Percentiles rank a stretch among this genome's conserved stretches.
These are phyloP conservation scores for Taphrina deformans DNA, from an alignment of 1,139 yeast genomes.

Conservation along the genomic window DNA sequence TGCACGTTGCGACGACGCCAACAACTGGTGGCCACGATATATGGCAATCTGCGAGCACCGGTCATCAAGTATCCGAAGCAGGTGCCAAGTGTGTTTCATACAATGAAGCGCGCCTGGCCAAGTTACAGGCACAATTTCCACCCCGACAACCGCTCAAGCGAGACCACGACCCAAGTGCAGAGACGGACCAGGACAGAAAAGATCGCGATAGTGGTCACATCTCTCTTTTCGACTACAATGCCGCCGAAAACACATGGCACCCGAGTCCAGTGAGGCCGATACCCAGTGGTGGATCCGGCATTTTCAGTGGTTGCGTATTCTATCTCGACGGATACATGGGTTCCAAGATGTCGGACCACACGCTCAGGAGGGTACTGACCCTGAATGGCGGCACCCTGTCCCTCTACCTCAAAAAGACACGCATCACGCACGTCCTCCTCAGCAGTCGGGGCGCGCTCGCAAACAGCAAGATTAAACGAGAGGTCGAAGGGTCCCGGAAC, in stretches of 20 bases:
- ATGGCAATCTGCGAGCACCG: slow-evolving; percentile 25
- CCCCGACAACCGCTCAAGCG: slow-evolving; percentile 3
- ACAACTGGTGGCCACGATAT: slow-evolving; percentile 25
- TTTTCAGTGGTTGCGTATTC: slow-evolving; percentile 27
- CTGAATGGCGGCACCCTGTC: slow-evolving; percentile 20
- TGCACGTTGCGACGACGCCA: slow-evolving; percentile 27
- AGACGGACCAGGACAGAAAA: neutral
- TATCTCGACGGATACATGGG: slow-evolving; percentile 32
- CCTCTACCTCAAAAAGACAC: slow-evolving; percentile 13
- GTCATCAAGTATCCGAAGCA: slow-evolving; percentile 27
- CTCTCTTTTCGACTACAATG: slow-evolving; percentile 6
- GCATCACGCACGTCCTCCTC: slow-evolving; percentile 27
- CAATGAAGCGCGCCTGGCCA: slow-evolving; percentile 27
- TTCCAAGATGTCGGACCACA: slow-evolving; percentile 17
- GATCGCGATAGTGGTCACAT: slow-evolving; percentile 18
- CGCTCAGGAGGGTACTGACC: slow-evolving; percentile 13
- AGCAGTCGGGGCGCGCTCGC: slow-evolving; percentile 19
- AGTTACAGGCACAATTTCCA: slow-evolving; percentile 20
- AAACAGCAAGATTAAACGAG: slow-evolving; percentile 16
- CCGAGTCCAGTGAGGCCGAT: slow-evolving; percentile 6
- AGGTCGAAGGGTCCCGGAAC: slow-evolving; percentile 16
- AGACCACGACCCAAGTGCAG: neutral
- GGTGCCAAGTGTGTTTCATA: slow-evolving; percentile 23
- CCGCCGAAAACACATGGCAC: slow-evolving; percentile 1
- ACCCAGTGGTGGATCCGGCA: neutral